Percentiles rank a stretch among this genome's conserved stretches.
Conservation (phyloP, 129 eudicot species). For the Logfia minima region DNA sequence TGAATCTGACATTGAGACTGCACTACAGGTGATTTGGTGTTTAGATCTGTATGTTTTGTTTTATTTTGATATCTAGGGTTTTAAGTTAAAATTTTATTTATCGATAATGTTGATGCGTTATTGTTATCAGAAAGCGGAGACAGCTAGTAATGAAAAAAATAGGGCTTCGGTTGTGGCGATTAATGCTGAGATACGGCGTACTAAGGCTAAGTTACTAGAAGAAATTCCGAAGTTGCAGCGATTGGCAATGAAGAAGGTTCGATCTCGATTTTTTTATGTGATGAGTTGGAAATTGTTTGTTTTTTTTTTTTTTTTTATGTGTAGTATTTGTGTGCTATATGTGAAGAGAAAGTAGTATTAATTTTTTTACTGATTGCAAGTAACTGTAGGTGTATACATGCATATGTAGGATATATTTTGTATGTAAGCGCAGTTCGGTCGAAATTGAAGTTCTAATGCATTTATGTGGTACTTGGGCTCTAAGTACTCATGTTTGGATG, state of each 20-base stretch:
- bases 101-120: slow-evolving; percentile 10
- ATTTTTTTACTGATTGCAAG: slow-evolving; percentile 4
- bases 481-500: not conserved
- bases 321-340: not conserved
- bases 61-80: slow-evolving; percentile 30
- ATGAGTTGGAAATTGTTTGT: slow-evolving; percentile 14
- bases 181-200: slow-evolving; percentile 90
- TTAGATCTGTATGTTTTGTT: slow-evolving; percentile 19
- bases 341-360: slow-evolving; percentile 1
- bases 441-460: not conserved
- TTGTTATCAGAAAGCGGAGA: slow-evolving; percentile 73
- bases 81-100: not conserved
- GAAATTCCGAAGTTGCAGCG: slow-evolving; percentile 94
- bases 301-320: not conserved
- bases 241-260: slow-evolving; percentile 85
- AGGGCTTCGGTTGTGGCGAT: slow-evolving; percentile 90
- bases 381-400: not conserved
- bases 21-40: slow-evolving; percentile 57
- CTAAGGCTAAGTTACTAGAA: slow-evolving; percentile 81
- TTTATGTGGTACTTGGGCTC: not conserved
- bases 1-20: slow-evolving; percentile 81
- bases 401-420: not conserved
- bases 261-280: slow-evolving; percentile 8
- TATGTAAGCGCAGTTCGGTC: slow-evolving; percentile 3
- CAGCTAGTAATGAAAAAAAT: slow-evolving; percentile 63